Evolutionary conservation across 345 rosid species (phyloP).

Genomic region (Arabidopsis arenosa): DNA sequence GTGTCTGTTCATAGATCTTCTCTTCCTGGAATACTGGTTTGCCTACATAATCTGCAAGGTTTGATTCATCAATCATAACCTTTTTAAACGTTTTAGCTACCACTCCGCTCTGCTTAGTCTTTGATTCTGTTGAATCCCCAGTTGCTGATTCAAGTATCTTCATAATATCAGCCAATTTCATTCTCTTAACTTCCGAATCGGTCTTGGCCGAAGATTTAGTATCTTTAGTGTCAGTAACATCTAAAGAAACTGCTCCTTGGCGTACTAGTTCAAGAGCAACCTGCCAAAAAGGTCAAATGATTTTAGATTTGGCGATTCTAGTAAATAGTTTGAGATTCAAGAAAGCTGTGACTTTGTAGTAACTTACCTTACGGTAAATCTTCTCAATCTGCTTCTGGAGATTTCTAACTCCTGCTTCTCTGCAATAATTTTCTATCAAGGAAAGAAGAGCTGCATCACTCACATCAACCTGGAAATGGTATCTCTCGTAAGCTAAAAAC

Average conservation of each 20-base stretch:
- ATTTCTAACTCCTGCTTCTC: conserved; percentile 94
- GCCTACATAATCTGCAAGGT: conserved; percentile 75
- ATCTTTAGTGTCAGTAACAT: conserved; percentile 22
- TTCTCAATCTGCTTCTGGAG: conserved; percentile 91
- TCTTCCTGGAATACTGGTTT: conserved; percentile 89
- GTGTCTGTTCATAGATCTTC: conserved; percentile 78
- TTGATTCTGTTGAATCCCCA: conserved; percentile 13
- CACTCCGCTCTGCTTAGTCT: conserved; percentile 40
- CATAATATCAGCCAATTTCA: no score
- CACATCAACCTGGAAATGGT: conserved; percentile 65
- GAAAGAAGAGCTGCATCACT: conserved; percentile 79
- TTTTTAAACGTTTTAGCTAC: conserved; percentile 46
- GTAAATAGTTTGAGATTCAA: background rate
- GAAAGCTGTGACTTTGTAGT: background rate
- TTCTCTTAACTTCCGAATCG: conserved; percentile 14
- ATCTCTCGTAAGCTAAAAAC: no score
- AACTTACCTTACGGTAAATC: conserved; percentile 82
- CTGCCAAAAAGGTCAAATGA: conserved; percentile 43
- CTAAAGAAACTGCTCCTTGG: conserved; percentile 52
- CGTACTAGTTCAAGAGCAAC: conserved; percentile 84
- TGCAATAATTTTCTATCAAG: conserved; percentile 83
- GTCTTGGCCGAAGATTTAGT: conserved; percentile 22
- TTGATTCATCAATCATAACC: conserved; percentile 62
- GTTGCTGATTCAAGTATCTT: conserved; percentile 11
- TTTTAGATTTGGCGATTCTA: conserved; percentile 13